Evolutionary conservation across 768 basidiomycete genomes (phyloP), one percentile per base, ranked within the genome.

Genomic region (Agaricus sinodeliciosus): DNA sequence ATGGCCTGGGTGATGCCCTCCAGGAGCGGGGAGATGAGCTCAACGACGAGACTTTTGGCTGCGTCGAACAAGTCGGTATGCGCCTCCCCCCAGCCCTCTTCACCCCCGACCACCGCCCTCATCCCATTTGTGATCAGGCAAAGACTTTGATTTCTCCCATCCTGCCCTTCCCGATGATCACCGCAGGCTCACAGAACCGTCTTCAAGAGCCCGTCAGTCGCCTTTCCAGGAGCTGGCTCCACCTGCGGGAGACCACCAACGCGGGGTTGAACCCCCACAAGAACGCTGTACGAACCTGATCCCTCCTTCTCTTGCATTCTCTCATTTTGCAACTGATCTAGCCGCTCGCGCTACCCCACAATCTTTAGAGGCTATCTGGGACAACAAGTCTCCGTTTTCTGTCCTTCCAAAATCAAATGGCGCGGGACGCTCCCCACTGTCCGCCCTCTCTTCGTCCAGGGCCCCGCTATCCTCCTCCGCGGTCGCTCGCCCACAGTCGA

Each of bases 41-140:
- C 60, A 98, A 99, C 69, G 92, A 95, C 68, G 93, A 95, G 73
- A 99, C 96, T 2, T 99, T 99, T 71, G 96, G 94, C 27, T 78
- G 70, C 37, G 58, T 72, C 46, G 84, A 76, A 31, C 69, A 63
- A 58, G 80, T 95, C 54, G 91, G 94, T 94, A 65, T 76, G 87
- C 43, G 35, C 25, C 39, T 46, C 45, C 41, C 44, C 35, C 11
- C 22, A 22, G 22, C 22, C 22, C 22, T 22, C 46, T 43, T 43
- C 25, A 43, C 18, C 5, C 11, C 19, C 45, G n/a, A 34, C 36
- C 18, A 36, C 25, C 39, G 40, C 40, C 49, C 50, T 57, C 55
- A 37, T n/a, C n/a, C 19, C 4, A 15, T 52, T 43, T 55, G 58
- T 58, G 46, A 47, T 48, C 57, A 94, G 93, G 89, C 66, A 89